Conservation (phyloP, 257 asterid genomes). For the Catharanthus roseus region DNA sequence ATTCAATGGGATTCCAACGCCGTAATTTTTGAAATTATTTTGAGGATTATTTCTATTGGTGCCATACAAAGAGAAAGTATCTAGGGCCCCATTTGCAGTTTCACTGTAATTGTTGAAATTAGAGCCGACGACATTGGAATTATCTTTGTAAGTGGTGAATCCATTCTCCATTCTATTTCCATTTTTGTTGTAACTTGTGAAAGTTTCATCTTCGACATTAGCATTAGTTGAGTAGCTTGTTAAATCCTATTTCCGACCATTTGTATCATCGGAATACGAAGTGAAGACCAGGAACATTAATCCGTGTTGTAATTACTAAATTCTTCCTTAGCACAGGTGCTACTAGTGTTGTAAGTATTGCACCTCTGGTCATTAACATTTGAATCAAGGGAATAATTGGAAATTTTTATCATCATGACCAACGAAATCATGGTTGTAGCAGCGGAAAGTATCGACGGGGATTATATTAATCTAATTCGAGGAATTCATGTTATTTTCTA, state of each 20-base stretch:
- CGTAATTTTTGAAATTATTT: slow-evolving; percentile 58
- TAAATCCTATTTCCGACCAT: slow-evolving; percentile 52
- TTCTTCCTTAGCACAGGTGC: slow-evolving; percentile 56
- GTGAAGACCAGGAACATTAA: slow-evolving; percentile 56
- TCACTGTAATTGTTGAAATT: slow-evolving; percentile 62
- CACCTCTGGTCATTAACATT: slow-evolving; percentile 61
- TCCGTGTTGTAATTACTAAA: slow-evolving; percentile 39
- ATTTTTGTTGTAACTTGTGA: slow-evolving; percentile 64
- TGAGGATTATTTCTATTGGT: slow-evolving; percentile 43
- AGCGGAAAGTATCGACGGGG: slow-evolving; percentile 50
- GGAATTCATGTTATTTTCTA: too few relatives aligned
- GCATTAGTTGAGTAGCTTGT: slow-evolving; percentile 32
- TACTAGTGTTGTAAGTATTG: slow-evolving; percentile 52
- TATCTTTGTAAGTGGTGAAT: slow-evolving; percentile 54
- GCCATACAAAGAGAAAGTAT: slow-evolving; percentile 61
- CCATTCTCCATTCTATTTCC: slow-evolving; percentile 55
- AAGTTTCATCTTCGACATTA: slow-evolving; percentile 53
- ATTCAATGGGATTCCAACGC: too few relatives aligned
- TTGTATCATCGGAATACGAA: slow-evolving; percentile 54
- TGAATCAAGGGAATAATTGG: slow-evolving; percentile 38
- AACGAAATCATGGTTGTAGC: slow-evolving; percentile 68
- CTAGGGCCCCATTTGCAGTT: slow-evolving; percentile 41
- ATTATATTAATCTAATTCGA: too few relatives aligned
- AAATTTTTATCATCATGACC: slow-evolving; percentile 49
- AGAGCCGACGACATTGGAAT: slow-evolving; percentile 62